Evolutionary conservation across 257 asterid genomes (phyloP).

Genomic region (Thymus mandschuricus): DNA sequence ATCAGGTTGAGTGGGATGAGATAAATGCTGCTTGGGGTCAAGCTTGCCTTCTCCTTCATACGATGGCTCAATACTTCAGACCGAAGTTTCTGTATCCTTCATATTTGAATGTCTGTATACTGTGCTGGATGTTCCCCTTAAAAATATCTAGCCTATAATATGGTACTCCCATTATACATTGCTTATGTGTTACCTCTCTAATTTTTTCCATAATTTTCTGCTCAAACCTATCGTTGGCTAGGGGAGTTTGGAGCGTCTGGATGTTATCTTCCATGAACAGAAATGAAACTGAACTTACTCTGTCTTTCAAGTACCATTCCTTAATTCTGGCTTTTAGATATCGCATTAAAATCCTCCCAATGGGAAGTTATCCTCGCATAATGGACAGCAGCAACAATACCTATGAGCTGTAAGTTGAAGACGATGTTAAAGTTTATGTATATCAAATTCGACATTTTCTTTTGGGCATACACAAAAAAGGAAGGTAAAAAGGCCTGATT

Average conservation of each 20-base stretch:
- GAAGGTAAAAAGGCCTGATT: not conserved
- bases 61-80: conserved; percentile 95
- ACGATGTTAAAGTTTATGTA: conserved; percentile 9
- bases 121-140: conserved; percentile 10
- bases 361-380: conserved; percentile 99
- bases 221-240: conserved; percentile 5
- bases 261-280: conserved; percentile 22
- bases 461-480: not conserved
- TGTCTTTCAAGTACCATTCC: conserved; percentile 36
- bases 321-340: conserved; percentile 60
- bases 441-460: conserved; percentile 20
- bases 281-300: conserved; percentile 15
- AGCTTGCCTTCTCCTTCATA: conserved; percentile 97
- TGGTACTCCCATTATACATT: not conserved
- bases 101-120: conserved; percentile 1
- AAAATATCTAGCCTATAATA: conserved; percentile 9
- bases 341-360: conserved; percentile 88
- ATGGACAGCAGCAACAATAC: conserved; percentile 84
- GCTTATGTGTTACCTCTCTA: not conserved
- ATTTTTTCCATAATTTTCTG: not conserved
- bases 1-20: conserved; percentile 99
- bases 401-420: conserved; percentile 83
- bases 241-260: conserved; percentile 10
- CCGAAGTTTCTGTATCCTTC: conserved; percentile 93
- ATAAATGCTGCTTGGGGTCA: conserved; percentile 99